Evolutionary conservation across 805 yeast genomes (phyloP).

Genomic region (Zygotorulaspora danielsina): DNA sequence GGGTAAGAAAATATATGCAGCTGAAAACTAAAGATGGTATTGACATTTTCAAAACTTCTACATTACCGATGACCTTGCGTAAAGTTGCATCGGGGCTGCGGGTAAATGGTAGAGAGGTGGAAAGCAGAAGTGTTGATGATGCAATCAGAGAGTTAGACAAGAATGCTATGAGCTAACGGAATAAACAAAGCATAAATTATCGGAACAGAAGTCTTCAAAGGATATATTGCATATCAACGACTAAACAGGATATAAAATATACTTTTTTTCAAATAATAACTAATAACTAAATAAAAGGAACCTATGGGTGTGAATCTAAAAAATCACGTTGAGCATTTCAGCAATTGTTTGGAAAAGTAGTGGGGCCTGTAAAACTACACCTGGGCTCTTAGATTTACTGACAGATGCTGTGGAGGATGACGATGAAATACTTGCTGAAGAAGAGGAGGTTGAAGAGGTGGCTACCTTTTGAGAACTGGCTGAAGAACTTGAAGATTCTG

Average conservation of each 20-base stretch:
- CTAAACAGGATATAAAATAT: too few relatives aligned
- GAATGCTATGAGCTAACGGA: conserved; percentile 23
- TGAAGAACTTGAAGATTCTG: conserved; percentile 11
- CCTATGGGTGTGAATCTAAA: conserved; percentile 3
- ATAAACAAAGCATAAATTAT: too few relatives aligned
- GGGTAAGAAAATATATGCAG: conserved; percentile 75
- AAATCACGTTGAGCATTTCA: conserved; percentile 17
- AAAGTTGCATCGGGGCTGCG: conserved; percentile 8
- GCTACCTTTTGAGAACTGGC: conserved; percentile 23
- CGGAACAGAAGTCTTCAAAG: too few relatives aligned
- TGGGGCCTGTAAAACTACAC: conserved; percentile 22
- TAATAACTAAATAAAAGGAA: background rate
- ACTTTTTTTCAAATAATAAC: conserved; percentile 2
- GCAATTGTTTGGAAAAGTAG: conserved; percentile 18
- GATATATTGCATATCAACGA: too few relatives aligned
- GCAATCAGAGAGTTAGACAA: conserved; percentile 78
- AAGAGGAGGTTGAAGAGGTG: conserved; percentile 14
- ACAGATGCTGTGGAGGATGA: conserved; percentile 23
- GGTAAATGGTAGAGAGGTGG: conserved; percentile 75
- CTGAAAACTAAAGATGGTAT: background rate
- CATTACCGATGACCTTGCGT: conserved; percentile 5
- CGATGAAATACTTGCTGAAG: conserved; percentile 19
- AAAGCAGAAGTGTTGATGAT: conserved; percentile 84
- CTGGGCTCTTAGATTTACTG: conserved; percentile 22
- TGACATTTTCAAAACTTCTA: background rate